Conservation (phyloP, 306 rosid species). For the Castanea mollissima region DNA sequence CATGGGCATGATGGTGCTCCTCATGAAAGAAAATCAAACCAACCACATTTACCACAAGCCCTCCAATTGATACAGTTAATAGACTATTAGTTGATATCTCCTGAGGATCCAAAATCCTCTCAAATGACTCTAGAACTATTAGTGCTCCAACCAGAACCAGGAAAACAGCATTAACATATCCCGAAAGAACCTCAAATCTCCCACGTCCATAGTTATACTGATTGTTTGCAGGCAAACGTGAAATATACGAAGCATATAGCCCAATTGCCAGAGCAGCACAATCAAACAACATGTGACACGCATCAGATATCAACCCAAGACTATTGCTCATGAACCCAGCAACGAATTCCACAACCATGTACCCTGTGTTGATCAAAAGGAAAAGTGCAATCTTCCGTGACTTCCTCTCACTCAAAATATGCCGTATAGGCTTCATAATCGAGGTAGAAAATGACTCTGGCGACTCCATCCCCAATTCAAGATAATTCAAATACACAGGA, state of each 20-base stretch:
- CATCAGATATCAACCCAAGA: slow-evolving; percentile 91
- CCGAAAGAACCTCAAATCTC: slow-evolving; percentile 91
- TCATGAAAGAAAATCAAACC: slow-evolving; percentile 92
- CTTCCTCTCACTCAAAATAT: slow-evolving; percentile 88
- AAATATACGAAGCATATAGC: slow-evolving; percentile 87
- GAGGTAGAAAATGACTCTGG: slow-evolving; percentile 36
- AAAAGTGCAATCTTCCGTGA: slow-evolving; percentile 86
- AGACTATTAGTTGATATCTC: slow-evolving; percentile 82
- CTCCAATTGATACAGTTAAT: slow-evolving; percentile 81
- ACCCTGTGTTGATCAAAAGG: slow-evolving; percentile 76
- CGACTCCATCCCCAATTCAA: slow-evolving; percentile 53
- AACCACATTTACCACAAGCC: slow-evolving; percentile 75
- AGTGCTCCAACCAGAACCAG: slow-evolving; percentile 88
- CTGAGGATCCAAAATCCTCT: slow-evolving; percentile 94
- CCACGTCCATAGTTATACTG: slow-evolving; percentile 86
- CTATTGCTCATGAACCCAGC: slow-evolving; percentile 96
- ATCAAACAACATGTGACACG: slow-evolving; percentile 97
- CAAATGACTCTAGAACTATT: slow-evolving; percentile 84
- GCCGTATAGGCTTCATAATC: slow-evolving; percentile 71
- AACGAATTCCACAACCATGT: slow-evolving; percentile 91
- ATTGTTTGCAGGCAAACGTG: slow-evolving; percentile 81
- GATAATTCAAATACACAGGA: slow-evolving; percentile 38
- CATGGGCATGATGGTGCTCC: slow-evolving; percentile 97
- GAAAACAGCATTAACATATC: slow-evolving; percentile 86
- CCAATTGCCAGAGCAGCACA: slow-evolving; percentile 99